These are phyloP conservation scores for Colletotrichum sojae DNA, from an alignment of 2,329 filamentous ascomycete genomes.

Conservation along the genomic window DNA sequence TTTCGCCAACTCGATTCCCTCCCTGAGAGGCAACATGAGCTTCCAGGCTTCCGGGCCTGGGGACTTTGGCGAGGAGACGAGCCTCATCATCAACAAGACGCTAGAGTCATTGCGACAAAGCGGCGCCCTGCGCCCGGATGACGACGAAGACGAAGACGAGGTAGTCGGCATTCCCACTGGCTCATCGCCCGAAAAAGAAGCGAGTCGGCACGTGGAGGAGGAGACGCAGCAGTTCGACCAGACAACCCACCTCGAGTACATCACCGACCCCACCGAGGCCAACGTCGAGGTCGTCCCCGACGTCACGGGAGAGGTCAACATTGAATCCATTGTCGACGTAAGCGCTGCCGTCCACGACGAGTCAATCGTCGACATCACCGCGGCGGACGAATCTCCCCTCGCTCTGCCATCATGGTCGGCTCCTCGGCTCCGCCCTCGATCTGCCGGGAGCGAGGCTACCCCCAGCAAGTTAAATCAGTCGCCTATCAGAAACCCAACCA, in stretches of 20 bases:
- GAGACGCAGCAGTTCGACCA: not conserved
- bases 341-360: conserved; percentile 10
- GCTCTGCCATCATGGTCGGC: conserved; percentile 25
- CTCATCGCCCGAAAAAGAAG: not conserved
- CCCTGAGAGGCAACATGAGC: conserved; percentile 60
- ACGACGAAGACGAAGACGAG: conserved; percentile 24
- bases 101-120: conserved; percentile 64
- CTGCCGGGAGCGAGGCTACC: conserved; percentile 1
- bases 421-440: conserved; percentile 2
- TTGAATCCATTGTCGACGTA: conserved; percentile 4
- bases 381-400: conserved; percentile 18
- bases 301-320: not conserved
- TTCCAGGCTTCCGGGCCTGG: conserved; percentile 52
- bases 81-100: conserved; percentile 69
- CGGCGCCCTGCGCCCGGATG: conserved; percentile 41
- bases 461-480: conserved; percentile 42
- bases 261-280: not conserved
- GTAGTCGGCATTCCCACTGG: conserved; percentile 26
- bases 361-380: conserved; percentile 13
- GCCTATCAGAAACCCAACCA: conserved; percentile 52
- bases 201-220: not conserved
- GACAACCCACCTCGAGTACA: not conserved
- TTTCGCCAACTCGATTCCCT: conserved; percentile 68
- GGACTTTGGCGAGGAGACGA: conserved; percentile 70
- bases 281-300: conserved; percentile 4